Percentiles rank a stretch among this genome's conserved stretches.
phyloP scores from a whole-genome alignment of 129 eudicot genomes.

The Chrysanthemum lavandulifolium region DNA sequence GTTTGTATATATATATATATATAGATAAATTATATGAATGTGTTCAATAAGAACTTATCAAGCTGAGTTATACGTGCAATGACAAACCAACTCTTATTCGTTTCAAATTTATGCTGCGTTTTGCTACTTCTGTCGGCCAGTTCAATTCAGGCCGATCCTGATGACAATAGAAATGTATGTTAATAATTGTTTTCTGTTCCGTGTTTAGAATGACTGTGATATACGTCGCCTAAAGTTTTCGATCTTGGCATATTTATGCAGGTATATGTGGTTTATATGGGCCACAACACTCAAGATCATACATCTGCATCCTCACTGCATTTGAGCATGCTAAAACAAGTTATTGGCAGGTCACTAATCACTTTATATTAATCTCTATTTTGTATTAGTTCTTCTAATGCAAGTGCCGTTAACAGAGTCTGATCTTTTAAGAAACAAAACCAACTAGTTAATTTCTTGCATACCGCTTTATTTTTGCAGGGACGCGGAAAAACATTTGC shows the following conservation, averaged over 20 bases:
- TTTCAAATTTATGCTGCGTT: no score
- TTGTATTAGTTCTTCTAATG: neutral
- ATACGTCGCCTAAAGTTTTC: no score
- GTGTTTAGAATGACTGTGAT: no score
- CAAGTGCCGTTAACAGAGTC: neutral
- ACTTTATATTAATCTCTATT: neutral
- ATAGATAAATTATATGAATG: no score
- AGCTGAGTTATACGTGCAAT: no score
- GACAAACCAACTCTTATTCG: no score
- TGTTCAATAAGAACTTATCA: no score
- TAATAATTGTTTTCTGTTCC: no score
- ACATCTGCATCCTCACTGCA: neutral
- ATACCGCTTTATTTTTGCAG: neutral
- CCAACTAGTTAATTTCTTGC: neutral
- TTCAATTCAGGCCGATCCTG: no score
- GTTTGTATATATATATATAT: no score
- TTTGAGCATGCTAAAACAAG: neutral
- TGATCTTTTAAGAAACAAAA: neutral
- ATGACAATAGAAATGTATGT: no score
- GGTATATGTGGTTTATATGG: constrained; percentile 11
- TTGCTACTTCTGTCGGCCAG: no score
- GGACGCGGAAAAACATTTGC: neutral
- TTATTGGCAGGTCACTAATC: constrained; percentile 7
- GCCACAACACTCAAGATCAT: constrained; percentile 10
- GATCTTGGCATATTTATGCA: neutral